Evolutionary conservation across 495 filamentous ascomycete genomes (phyloP).

Genomic region (Aspergillus saccharolyticus): DNA sequence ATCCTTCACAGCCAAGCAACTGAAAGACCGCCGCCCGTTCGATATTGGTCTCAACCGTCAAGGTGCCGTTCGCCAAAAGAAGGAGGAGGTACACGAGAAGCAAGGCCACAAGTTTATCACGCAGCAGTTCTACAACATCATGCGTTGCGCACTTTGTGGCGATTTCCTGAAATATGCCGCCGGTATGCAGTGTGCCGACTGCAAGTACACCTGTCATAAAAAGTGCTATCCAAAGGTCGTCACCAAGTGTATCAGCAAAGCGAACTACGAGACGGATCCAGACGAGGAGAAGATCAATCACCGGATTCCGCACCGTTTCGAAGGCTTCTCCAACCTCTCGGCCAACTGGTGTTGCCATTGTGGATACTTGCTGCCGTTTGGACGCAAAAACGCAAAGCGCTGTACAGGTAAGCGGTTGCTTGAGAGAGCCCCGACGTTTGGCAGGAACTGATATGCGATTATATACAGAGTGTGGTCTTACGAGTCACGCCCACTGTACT

Average conservation of each 20-base stretch:
- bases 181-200: conserved; percentile 98
- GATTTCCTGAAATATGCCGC: conserved; percentile 98
- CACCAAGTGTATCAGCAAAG: conserved; percentile 99
- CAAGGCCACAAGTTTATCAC: conserved; percentile 98
- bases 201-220: conserved; percentile 98
- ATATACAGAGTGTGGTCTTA: conserved; percentile 77
- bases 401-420: conserved; percentile 67
- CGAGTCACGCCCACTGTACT: conserved; percentile 83
- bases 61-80: conserved; percentile 92
- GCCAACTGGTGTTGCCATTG: conserved; percentile 99
- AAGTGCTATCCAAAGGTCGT: conserved; percentile 97
- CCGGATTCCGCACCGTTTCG: conserved; percentile 95
- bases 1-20: conserved; percentile 53
- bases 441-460: conserved; percentile 3
- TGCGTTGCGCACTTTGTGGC: conserved; percentile 97
- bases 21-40: conserved; percentile 64
- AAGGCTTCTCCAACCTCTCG: conserved; percentile 88
- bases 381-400: conserved; percentile 87
- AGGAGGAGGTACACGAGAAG: conserved; percentile 96
- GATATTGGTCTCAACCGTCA: conserved; percentile 89
- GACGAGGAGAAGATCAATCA: conserved; percentile 99
- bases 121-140: conserved; percentile 99
- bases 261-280: conserved; percentile 94
- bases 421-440: not conserved
- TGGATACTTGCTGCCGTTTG: conserved; percentile 94